Conservation (phyloP, 345 rosid species). For the Eucalyptus coolabah region DNA sequence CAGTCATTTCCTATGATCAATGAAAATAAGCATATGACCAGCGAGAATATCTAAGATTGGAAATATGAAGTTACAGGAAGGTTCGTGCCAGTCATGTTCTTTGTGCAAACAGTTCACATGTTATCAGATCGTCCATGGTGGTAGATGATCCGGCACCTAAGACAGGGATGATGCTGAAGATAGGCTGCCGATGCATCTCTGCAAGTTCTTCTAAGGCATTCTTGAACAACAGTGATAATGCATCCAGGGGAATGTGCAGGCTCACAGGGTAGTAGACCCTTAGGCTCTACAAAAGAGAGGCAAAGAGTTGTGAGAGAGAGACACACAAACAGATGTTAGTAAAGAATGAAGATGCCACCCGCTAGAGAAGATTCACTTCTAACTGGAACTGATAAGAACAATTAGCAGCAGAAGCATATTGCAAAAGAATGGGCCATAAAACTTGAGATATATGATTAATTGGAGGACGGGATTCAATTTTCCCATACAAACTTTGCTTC, state of each 20-base stretch:
- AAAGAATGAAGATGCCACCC: background rate
- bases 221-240: conserved; percentile 19
- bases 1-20: background rate
- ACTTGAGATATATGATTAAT: background rate
- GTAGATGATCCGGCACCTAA: conserved; percentile 49
- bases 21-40: background rate
- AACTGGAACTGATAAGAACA: background rate
- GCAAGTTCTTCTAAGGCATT: conserved; percentile 37
- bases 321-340: background rate
- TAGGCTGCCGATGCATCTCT: conserved; percentile 4
- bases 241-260: conserved; percentile 23
- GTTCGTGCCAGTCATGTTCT: conserved; percentile 16
- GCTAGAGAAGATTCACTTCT: background rate
- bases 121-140: conserved; percentile 43
- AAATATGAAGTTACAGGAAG: background rate
- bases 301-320: background rate
- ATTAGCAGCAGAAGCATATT: background rate
- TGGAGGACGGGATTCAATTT: background rate
- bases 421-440: background rate
- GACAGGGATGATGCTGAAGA: conserved; percentile 62
- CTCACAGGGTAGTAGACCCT: conserved; percentile 49
- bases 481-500: background rate
- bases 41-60: background rate
- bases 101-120: conserved; percentile 58
- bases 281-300: conserved; percentile 27